Evolutionary conservation across 305 asterid species (phyloP).

Genomic region (Fraxinus albicans): DNA sequence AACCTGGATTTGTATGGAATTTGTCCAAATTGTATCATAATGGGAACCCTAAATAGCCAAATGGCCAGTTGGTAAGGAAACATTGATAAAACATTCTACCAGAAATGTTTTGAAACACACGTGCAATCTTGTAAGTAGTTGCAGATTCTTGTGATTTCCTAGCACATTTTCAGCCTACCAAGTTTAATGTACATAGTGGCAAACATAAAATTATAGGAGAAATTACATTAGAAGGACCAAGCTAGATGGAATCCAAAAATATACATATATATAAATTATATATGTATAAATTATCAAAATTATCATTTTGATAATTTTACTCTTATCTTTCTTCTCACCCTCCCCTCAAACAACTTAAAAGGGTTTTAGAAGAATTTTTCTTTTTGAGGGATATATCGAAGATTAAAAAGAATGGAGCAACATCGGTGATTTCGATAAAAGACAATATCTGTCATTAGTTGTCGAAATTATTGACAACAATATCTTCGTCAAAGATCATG

Average conservation of each 20-base stretch:
- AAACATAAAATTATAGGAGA: not conserved
- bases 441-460: no score
- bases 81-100: conserved; percentile 21
- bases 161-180: not conserved
- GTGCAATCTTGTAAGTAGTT: conserved; percentile 23
- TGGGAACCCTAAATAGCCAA: conserved; percentile 28
- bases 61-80: conserved; percentile 61
- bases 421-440: not conserved
- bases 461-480: no score
- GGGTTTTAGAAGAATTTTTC: not conserved
- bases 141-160: not conserved
- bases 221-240: not conserved
- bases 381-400: no score
- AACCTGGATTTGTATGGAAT: conserved; percentile 17
- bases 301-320: no score
- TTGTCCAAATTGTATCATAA: conserved; percentile 12
- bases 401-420: no score
- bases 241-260: not conserved
- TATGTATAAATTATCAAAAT: no score
- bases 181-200: not conserved
- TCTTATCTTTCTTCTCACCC: not conserved
- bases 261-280: no score
- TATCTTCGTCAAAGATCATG: not conserved
- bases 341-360: not conserved
- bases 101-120: conserved; percentile 26